These are phyloP conservation scores for Phaeolepiota aurea DNA, from an alignment of 768 basidiomycete species.

Conservation along the genomic window DNA sequence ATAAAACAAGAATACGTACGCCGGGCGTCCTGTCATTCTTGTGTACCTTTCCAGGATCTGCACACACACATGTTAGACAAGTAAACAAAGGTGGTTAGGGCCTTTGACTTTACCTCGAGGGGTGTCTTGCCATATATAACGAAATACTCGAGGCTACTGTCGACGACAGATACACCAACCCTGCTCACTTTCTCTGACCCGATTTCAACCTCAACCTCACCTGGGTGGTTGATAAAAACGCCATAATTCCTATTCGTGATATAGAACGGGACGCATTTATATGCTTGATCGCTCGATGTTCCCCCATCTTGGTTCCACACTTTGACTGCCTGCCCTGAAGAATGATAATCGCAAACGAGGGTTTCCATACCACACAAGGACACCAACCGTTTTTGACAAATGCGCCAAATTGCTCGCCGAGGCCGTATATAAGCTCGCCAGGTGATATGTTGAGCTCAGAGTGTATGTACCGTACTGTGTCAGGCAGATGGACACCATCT, in stretches of 20 bases:
- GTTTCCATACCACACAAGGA: slow-evolving; percentile 4
- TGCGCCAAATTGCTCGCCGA: slow-evolving; percentile 69
- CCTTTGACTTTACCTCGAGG: slow-evolving; percentile 37
- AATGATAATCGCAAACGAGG: slow-evolving; percentile 9
- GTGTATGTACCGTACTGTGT: slow-evolving; percentile 37
- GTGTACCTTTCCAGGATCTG: slow-evolving; percentile 58
- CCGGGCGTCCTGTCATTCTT: slow-evolving; percentile 54
- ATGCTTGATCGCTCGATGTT: slow-evolving; percentile 60
- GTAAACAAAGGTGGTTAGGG: background rate
- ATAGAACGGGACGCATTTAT: slow-evolving; percentile 64
- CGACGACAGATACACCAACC: slow-evolving; percentile 57
- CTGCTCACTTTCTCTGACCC: slow-evolving; percentile 58
- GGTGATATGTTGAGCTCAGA: slow-evolving; percentile 60
- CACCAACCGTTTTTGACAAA: slow-evolving; percentile 69
- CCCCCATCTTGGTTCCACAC: slow-evolving; percentile 76
- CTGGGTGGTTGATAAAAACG: slow-evolving; percentile 69
- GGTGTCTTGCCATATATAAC: slow-evolving; percentile 64
- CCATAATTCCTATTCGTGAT: slow-evolving; percentile 67
- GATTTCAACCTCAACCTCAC: slow-evolving; percentile 70
- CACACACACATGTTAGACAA: background rate
- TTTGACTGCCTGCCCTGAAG: slow-evolving; percentile 40
- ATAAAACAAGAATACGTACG: slow-evolving; percentile 21
- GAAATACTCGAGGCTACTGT: slow-evolving; percentile 59
- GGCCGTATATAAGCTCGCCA: slow-evolving; percentile 65
- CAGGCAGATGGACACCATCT: slow-evolving; percentile 30